These are phyloP conservation scores for Symbiodinium natans DNA, from an alignment of 73 alveolate species.

Conservation along the genomic window DNA sequence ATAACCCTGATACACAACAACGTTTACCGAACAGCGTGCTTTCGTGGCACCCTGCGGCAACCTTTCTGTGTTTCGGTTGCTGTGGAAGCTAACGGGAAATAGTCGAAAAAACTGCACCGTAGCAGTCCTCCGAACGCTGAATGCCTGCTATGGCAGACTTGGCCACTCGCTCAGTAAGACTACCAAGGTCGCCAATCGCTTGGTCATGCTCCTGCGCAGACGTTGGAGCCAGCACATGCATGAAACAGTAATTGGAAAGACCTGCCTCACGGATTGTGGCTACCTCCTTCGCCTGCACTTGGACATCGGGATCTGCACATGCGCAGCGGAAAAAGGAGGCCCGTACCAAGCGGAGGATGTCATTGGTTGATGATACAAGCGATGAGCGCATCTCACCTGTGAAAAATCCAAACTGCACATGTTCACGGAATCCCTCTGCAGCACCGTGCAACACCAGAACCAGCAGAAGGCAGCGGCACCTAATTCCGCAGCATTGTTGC, in stretches of 20 bases:
- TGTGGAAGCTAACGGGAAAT: no score
- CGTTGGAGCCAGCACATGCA: neutral
- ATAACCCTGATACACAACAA: no score
- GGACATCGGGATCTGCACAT: neutral
- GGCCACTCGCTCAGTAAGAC: slow-evolving; percentile 82
- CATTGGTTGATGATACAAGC: neutral
- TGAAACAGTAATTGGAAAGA: neutral
- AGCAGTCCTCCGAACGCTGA: slow-evolving; percentile 54
- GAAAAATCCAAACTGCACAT: neutral
- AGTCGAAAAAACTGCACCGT: neutral
- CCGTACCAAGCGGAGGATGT: neutral
- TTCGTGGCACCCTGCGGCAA: no score
- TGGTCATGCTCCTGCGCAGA: neutral
- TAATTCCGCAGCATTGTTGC: neutral
- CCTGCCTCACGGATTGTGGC: neutral
- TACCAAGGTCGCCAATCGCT: slow-evolving; percentile 86
- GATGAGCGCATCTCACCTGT: neutral
- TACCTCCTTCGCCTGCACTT: neutral
- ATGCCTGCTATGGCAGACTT: slow-evolving; percentile 73
- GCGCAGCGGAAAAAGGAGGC: neutral
- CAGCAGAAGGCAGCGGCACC: neutral
- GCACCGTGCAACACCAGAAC: neutral
- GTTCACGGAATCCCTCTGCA: neutral
- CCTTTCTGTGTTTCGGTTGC: no score
- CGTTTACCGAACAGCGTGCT: no score